A percentile compares a stretch with the other conserved stretches of the same genome.
Conservation (phyloP, 164 flowering plant species). For the Berberis thunbergii region DNA sequence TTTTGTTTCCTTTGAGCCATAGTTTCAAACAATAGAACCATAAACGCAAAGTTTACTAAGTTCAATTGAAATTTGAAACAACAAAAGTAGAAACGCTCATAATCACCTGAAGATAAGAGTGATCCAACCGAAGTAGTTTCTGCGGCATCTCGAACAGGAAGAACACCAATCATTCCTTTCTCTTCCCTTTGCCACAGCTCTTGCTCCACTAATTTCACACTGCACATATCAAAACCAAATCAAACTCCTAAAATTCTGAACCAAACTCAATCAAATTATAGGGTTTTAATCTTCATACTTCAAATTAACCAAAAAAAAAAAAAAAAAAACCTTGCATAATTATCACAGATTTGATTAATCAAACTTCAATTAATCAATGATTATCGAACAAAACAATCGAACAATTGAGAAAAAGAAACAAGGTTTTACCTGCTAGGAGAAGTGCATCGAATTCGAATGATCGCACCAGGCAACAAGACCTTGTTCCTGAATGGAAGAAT, state of each 20-base stretch:
- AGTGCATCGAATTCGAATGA: slow-evolving; percentile 95
- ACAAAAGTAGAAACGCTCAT: too few species aligned
- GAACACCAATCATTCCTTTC: slow-evolving; percentile 88
- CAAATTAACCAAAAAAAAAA: too few species aligned
- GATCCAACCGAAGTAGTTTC: slow-evolving; percentile 44
- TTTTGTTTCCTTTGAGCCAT: too few species aligned
- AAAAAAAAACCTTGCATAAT: too few species aligned
- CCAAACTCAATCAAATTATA: too few species aligned
- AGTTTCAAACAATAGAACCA: not conserved
- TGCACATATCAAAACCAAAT: slow-evolving; percentile 8
- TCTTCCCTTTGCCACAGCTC: slow-evolving; percentile 99
- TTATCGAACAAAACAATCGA: too few species aligned
- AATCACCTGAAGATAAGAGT: slow-evolving; percentile 20
- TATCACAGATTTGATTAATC: too few species aligned
- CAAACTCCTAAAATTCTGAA: too few species aligned
- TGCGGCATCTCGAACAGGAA: slow-evolving; percentile 85
- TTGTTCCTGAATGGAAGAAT: slow-evolving; percentile 96
- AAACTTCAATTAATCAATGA: too few species aligned
- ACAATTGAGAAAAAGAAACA: too few species aligned
- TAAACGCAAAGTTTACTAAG: not conserved
- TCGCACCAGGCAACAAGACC: slow-evolving; percentile 93
- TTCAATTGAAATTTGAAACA: not conserved
- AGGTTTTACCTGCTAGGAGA: slow-evolving; percentile 73
- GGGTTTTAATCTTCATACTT: too few species aligned
- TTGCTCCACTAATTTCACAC: slow-evolving; percentile 98